Base-by-base conservation (phyloP, 495 filamentous ascomycete species). In the Penicillium lividum region DNA sequence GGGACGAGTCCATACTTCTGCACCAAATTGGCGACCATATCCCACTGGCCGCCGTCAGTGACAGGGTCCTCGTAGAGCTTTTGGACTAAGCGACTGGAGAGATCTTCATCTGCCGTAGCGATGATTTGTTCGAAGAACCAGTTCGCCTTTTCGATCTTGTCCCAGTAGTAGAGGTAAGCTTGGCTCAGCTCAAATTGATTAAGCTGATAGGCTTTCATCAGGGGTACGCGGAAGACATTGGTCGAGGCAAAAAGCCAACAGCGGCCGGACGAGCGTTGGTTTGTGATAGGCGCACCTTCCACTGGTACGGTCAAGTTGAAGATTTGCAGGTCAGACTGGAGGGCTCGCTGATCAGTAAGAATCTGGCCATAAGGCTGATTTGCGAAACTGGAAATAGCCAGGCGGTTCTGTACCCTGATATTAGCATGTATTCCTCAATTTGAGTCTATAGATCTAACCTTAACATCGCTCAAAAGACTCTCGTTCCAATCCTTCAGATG, bases 121-220 rank as follows among this genome's bases (percentile, higher is more conserved):
- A 95, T 80, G 56, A 94, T 84, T 63, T 87, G 85, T 70, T 93
- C 90, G 25, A 94, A 79, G 77, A 94, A 94, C 68, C 80, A 96
- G 66, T 95, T 95, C 7, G 88, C 84, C 69, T 96, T 96, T 73
- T 96, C 92, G 22, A 95, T 82, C 73, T 96, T 96, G 70, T 96
- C 91, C 86, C 89, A 95, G 82, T 90, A 96, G 77, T 92, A 94
- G n/a, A 95, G 82, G 64, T 94, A 96, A 3, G 87, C 83, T 65
- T 96, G 92, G 34, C 85, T 89, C 2, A 96, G 81, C 76, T 96
- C 88, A 67, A 90, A 93, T n/a, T 82, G 74, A n/a, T 82, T 75
- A 8, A 95, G 82, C 48, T 84, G 82, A 68, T 93, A 89, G 61
- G 86, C 84, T 68, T 89, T 86, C 83, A 94, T 94, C 38, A 95